Conservation (phyloP, 108 stramenopile genomes). For the Cyclotella kingstonii region DNA sequence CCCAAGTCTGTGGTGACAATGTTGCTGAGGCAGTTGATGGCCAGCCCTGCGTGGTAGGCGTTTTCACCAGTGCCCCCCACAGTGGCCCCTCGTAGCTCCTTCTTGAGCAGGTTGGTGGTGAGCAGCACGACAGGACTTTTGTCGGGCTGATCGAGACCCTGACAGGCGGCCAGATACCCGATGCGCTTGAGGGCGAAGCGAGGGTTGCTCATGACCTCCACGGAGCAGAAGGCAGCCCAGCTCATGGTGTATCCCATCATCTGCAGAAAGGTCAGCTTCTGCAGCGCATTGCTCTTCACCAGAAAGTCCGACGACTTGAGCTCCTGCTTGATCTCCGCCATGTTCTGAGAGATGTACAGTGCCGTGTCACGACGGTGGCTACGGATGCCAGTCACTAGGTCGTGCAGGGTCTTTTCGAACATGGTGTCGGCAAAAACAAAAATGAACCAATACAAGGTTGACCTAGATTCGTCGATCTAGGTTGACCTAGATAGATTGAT, state of each 20-base stretch:
- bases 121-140: constrained; percentile 94
- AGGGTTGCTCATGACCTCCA: constrained; percentile 92
- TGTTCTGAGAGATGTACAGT: constrained; percentile 90
- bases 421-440: too few relatives aligned
- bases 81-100: constrained; percentile 88
- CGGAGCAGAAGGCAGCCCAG: constrained; percentile 94
- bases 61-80: constrained; percentile 45
- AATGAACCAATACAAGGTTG: too few relatives aligned
- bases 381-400: constrained; percentile 98
- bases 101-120: constrained; percentile 95
- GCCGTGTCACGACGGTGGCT: constrained; percentile 92
- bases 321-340: constrained; percentile 95
- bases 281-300: constrained; percentile 92
- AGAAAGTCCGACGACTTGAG: constrained; percentile 88
- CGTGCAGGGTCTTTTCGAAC: constrained; percentile 95
- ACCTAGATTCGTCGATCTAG: too few relatives aligned
- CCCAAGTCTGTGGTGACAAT: constrained; percentile 96
- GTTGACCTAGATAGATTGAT: too few relatives aligned
- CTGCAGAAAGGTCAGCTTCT: constrained; percentile 97
- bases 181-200: constrained; percentile 96
- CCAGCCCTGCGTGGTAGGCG: constrained; percentile 94
- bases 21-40: constrained; percentile 96
- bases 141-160: constrained; percentile 89
- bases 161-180: constrained; percentile 92
- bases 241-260: constrained; percentile 98